A percentile compares a stretch with the other conserved stretches of the same genome.
These are phyloP conservation scores for Ganoderma boninense DNA, from an alignment of 1,284 basidiomycete species.

Conservation along the genomic window DNA sequence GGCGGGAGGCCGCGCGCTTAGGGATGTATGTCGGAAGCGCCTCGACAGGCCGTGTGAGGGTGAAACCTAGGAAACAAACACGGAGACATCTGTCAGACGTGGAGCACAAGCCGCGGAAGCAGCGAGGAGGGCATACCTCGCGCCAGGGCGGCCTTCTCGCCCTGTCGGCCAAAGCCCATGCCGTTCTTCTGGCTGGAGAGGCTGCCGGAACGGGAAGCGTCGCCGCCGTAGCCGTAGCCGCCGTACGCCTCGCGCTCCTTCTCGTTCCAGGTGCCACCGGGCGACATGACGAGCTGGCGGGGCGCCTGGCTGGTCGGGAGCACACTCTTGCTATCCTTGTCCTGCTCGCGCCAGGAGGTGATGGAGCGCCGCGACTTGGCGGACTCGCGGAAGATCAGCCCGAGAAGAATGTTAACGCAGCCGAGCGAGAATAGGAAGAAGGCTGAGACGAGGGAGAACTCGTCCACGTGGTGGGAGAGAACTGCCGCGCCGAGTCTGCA, in stretches of 20 bases:
- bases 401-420: conserved; percentile 83
- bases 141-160: conserved; percentile 77
- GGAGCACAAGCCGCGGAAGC: conserved; percentile 5
- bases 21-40: conserved; percentile 62
- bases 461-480: conserved; percentile 85
- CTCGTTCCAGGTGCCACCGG: conserved; percentile 26
- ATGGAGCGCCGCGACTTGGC: conserved; percentile 72
- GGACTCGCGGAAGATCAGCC: conserved; percentile 74
- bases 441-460: conserved; percentile 86
- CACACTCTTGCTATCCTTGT: conserved; percentile 47
- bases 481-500: conserved; percentile 77
- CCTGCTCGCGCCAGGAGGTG: conserved; percentile 68
- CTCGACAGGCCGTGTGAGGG: conserved; percentile 63
- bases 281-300: conserved; percentile 48
- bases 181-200: conserved; percentile 50
- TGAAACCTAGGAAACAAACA: conserved; percentile 46
- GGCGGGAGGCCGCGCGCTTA: conserved; percentile 25
- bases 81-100: not conserved
- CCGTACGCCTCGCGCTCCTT: conserved; percentile 31
- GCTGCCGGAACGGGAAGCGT: conserved; percentile 39
- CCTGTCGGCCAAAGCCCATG: conserved; percentile 77
- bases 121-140: conserved; percentile 51
- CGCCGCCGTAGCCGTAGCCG: conserved; percentile 56
- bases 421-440: conserved; percentile 89
- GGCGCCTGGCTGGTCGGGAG: conserved; percentile 60